Evolutionary conservation across 257 asterid species (phyloP), one percentile per base, ranked within the genome.

Genomic region (Forsythia suspensa): DNA sequence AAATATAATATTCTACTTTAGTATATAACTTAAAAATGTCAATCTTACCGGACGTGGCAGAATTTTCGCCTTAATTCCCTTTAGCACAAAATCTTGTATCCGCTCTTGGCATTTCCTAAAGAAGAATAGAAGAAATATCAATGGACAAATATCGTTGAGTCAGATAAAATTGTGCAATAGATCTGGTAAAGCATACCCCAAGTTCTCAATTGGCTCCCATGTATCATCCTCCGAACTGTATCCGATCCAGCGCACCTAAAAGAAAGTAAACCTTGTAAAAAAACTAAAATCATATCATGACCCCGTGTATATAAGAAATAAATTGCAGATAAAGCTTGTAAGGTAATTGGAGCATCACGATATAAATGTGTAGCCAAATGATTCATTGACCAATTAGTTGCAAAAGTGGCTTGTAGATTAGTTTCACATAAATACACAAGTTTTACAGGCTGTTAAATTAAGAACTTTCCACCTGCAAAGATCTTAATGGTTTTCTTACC

Each of bases 221-320:
- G 91, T 87, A 78, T 87, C 91, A 20, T 85, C 86, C 44, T 79
- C 66, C 68, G 88, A 85, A 68, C 85, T 85, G 81, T 87, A 87
- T 74, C 91, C 91, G 52, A 74, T 70, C 91, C 91, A 87, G 3
- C 91, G 83, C 82, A 87, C 87, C 91, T 87, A 70, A 75, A 83
- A 81, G 82, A 72, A 48, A 71, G 74, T 78, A 55, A 76, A 71
- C 55, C 59, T 76, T 36, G 74, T 79, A 70, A 43, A 76, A 48
- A 42, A 46, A 55, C 63, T 73, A 13, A 74, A 71, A 71, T 34
- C 40, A 46, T 41, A 55, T 34, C 55, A 15, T 37, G 40, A 6
- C 46, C 46, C 34, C 9, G 20, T 41, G 48, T 34, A 34, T 29
- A 46, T 51, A 48, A 20, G 36, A n/a, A 63, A 48, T 69, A 78